Conservation (phyloP, 495 filamentous ascomycete genomes). For the Patellaria atrata region DNA sequence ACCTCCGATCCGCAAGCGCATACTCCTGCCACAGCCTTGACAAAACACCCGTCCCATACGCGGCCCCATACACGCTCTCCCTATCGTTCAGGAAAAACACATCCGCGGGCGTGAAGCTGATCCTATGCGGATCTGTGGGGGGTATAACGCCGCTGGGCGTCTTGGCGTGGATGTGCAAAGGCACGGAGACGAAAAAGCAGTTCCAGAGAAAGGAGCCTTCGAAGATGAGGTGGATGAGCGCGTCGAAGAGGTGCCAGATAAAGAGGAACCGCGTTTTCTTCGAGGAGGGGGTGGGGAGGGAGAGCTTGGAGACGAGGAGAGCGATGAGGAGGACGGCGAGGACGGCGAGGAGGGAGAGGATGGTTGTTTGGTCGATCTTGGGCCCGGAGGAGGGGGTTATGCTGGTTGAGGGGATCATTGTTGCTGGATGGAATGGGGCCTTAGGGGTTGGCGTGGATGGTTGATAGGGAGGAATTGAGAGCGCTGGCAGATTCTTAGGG, state of each 20-base stretch:
- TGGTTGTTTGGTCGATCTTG: slow-evolving; percentile 34
- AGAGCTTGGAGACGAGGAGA: slow-evolving; percentile 29
- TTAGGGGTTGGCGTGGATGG: neutral
- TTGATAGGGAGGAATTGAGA: too few relatives aligned
- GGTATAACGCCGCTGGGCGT: too few relatives aligned
- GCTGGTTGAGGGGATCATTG: slow-evolving; percentile 5
- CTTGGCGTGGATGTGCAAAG: too few relatives aligned
- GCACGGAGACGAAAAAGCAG: slow-evolving; percentile 64
- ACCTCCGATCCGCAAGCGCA: slow-evolving; percentile 70
- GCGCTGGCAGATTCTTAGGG: too few relatives aligned
- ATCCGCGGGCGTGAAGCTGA: slow-evolving; percentile 27
- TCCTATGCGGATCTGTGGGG: slow-evolving; percentile 5
- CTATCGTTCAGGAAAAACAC: slow-evolving; percentile 37
- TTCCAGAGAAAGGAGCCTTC: slow-evolving; percentile 87
- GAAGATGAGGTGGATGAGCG: slow-evolving; percentile 74
- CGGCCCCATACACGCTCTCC: slow-evolving; percentile 55
- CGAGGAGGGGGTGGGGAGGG: slow-evolving; percentile 35
- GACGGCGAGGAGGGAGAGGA: slow-evolving; percentile 38
- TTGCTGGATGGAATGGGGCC: neutral
- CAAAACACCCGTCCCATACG: slow-evolving; percentile 49
- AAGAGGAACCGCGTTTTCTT: slow-evolving; percentile 55
- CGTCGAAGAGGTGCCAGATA: slow-evolving; percentile 91
- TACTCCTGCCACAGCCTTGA: slow-evolving; percentile 84
- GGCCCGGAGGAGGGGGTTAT: slow-evolving; percentile 5
- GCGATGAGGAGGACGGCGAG: slow-evolving; percentile 41